These are phyloP conservation scores for Pseudogymnoascus sp. DNA, from an alignment of 2,329 filamentous ascomycete species.

Conservation along the genomic window DNA sequence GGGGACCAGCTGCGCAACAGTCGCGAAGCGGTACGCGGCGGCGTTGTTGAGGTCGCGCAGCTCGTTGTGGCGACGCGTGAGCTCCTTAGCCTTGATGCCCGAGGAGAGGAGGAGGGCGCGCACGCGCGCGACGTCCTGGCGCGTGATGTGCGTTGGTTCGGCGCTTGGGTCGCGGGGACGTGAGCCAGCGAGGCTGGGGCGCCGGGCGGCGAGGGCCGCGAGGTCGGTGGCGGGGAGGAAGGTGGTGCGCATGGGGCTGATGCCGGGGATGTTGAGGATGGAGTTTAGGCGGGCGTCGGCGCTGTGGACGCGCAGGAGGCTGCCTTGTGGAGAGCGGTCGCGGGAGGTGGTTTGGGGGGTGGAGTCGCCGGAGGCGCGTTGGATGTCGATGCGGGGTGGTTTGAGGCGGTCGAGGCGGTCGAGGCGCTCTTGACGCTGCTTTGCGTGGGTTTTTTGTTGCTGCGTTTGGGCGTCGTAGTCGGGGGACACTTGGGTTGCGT, in stretches of 20 bases:
- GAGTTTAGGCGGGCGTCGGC: slow-evolving; percentile 28
- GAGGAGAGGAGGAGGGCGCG: slow-evolving; percentile 69
- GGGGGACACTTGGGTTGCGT: slow-evolving; percentile 2
- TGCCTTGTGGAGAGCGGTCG: slow-evolving; percentile 12
- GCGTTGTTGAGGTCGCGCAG: slow-evolving; percentile 18
- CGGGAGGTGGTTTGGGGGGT: slow-evolving; percentile 14
- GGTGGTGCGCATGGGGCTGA: slow-evolving; percentile 24
- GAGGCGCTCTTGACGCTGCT: not conserved
- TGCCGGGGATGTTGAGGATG: slow-evolving; percentile 26
- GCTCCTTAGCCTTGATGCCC: slow-evolving; percentile 83
- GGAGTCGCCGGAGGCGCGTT: slow-evolving; percentile 27
- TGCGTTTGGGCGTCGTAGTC: not conserved
- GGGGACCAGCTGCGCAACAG: slow-evolving; percentile 19
- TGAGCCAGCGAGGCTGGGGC: slow-evolving; percentile 17
- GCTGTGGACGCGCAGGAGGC: slow-evolving; percentile 16
- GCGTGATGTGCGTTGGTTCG: slow-evolving; percentile 35
- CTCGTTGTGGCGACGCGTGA: slow-evolving; percentile 51
- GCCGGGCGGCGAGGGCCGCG: slow-evolving; percentile 29
- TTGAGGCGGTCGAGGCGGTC: slow-evolving; percentile 29
- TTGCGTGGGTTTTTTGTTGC: not conserved
- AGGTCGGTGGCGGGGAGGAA: slow-evolving; percentile 38
- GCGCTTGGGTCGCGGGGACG: slow-evolving; percentile 34
- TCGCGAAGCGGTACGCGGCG: slow-evolving; percentile 15
- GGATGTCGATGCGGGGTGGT: slow-evolving; percentile 39
- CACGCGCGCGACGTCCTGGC: slow-evolving; percentile 72